Base-by-base conservation (phyloP, 1,139 yeast species). In the Arxiozyma bovina region DNA sequence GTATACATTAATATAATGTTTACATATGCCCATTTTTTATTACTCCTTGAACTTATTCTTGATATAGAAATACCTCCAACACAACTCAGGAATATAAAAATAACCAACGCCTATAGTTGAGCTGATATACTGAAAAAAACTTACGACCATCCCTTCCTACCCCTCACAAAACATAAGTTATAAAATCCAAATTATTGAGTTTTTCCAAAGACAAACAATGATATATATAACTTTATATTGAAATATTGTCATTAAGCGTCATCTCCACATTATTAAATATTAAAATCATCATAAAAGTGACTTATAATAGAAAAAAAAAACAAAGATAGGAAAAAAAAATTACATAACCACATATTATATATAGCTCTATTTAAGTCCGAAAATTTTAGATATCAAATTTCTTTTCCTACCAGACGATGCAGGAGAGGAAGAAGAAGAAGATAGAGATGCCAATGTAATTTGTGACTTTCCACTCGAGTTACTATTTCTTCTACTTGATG, bases 61-160 rank as follows among this genome's bases (percentile, higher is more conserved):
- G 73, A 65, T 42, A 63, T 56, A 21, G 64, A 15, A 22, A 46
- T 27, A n/a, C 49, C 60, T 42, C 66, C 66, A 54, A 71, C 73
- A 12, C 72, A 74, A 52, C 70, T 67, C 12, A 70, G 72, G 21
- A 71, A 55, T 40, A 62, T 73, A 42, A 71, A 73, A 53, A 73
- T 62, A 4, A 76, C 75, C 27, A 62, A 44, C 12, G 57, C 54
- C 46, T 83, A 87, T 54, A 89, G 75, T 57, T 81, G 85, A 58
- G 83, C 84, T 63, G 78, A 78, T 69, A 70, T 81, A 54, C 89
- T 89, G 48, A 83, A 74, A 83, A 74, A 60, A 83, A 79, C 56
- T 77, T 77, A 69, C 83, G 83, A 55, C 81, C 76, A 66, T 79
- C 85, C 88, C 83, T 83, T 3, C 12, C 15, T 7, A 12, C 4